phyloP scores from a whole-genome alignment of 192 early-diverging fungal species.

The Jimgerdemannia flammicorona region DNA sequence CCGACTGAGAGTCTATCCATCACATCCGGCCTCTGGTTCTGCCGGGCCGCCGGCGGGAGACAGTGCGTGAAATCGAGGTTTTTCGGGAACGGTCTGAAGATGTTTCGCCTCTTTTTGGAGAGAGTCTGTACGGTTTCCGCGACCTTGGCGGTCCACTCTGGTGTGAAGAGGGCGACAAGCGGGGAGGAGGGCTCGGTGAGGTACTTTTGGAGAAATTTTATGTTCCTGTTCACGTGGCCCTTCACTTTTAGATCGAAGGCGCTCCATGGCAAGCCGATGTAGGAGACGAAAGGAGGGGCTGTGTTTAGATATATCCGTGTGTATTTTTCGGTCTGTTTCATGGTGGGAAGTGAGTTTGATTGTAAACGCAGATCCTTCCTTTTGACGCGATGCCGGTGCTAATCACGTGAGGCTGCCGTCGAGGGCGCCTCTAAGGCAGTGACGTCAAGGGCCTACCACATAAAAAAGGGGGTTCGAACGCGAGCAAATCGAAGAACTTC shows the following conservation, averaged over 20 bases:
- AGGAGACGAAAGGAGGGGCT: background rate
- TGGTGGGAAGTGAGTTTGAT: too few relatives aligned
- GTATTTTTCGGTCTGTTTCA: too few relatives aligned
- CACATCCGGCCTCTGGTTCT: background rate
- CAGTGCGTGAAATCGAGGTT: background rate
- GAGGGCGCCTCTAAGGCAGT: too few relatives aligned
- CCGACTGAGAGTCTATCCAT: background rate
- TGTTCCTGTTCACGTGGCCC: background rate
- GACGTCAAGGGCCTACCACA: too few relatives aligned
- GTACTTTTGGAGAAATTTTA: background rate
- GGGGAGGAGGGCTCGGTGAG: background rate
- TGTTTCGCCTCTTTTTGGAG: background rate
- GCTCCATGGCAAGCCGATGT: background rate
- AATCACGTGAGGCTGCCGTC: too few relatives aligned
- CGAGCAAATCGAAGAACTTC: too few relatives aligned
- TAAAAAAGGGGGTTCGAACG: too few relatives aligned
- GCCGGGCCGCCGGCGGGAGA: background rate
- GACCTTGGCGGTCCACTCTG: background rate
- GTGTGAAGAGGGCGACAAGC: background rate
- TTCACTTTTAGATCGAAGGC: background rate
- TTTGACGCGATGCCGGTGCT: too few relatives aligned
- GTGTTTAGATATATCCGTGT: background rate
- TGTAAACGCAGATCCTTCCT: too few relatives aligned
- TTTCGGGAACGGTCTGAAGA: background rate
- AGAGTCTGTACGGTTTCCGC: background rate